phyloP scores from a whole-genome alignment of 805 yeast genomes.

The Pichia cabralensis region DNA sequence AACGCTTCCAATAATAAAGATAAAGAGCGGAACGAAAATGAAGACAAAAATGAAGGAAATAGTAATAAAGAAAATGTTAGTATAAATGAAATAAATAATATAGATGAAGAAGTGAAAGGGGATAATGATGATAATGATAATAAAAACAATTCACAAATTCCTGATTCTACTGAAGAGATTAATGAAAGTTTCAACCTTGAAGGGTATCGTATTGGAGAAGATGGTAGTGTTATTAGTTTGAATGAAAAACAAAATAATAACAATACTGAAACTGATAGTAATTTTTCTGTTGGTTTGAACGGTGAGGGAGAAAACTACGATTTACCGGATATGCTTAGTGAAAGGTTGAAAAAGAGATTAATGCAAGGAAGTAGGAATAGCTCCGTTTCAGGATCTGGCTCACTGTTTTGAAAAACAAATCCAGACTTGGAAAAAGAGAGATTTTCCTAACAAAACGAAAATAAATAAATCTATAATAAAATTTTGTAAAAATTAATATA shows the following conservation, averaged over 20 bases:
- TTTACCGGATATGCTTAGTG: slow-evolving; percentile 19
- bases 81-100: slow-evolving; percentile 10
- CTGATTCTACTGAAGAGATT: slow-evolving; percentile 1
- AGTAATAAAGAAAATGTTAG: slow-evolving; percentile 4
- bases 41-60: background rate
- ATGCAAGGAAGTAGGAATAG: slow-evolving; percentile 12
- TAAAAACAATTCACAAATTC: too few relatives aligned
- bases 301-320: too few relatives aligned
- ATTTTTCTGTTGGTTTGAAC: background rate
- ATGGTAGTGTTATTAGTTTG: background rate
- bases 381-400: background rate
- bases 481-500: too few relatives aligned
- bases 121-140: background rate
- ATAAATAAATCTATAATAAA: too few relatives aligned
- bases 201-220: slow-evolving; percentile 14
- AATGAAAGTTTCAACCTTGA: slow-evolving; percentile 4
- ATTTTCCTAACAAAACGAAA: too few relatives aligned
- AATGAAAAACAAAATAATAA: background rate
- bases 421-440: too few relatives aligned
- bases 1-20: slow-evolving; percentile 29
- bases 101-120: background rate
- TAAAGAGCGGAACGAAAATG: background rate
- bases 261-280: background rate
- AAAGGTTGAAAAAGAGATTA: slow-evolving; percentile 21
- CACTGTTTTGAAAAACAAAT: too few relatives aligned